Evolutionary conservation across 805 yeast genomes (phyloP).

Genomic region (Starmerella etchellsii): DNA sequence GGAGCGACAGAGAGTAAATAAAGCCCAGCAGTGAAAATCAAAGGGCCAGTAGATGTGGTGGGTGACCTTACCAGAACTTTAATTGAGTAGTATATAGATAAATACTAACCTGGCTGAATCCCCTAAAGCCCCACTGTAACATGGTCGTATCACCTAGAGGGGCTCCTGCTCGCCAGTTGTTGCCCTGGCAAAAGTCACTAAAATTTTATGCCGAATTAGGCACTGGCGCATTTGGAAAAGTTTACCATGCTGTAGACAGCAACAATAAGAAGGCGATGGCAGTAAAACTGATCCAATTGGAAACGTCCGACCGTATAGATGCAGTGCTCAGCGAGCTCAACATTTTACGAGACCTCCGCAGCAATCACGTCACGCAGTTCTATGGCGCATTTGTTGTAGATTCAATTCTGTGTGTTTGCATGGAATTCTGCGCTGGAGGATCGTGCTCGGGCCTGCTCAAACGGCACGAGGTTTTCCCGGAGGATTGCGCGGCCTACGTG

Average conservation of each 20-base stretch:
- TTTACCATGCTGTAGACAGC: slow-evolving; percentile 25
- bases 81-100: no score
- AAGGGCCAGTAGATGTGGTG: no score
- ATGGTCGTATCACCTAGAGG: no score
- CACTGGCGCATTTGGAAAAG: slow-evolving; percentile 22
- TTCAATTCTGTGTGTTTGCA: slow-evolving; percentile 68
- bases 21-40: no score
- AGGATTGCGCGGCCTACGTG: slow-evolving; percentile 48
- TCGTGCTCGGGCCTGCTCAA: slow-evolving; percentile 62
- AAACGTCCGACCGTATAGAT: slow-evolving; percentile 59
- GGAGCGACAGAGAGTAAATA: no score
- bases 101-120: no score
- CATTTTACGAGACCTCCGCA: slow-evolving; percentile 51
- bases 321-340: slow-evolving; percentile 65
- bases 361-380: slow-evolving; percentile 56
- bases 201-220: slow-evolving; percentile 19
- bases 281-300: slow-evolving; percentile 73
- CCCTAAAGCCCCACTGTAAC: no score
- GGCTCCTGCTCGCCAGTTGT: no score
- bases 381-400: slow-evolving; percentile 51
- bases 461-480: slow-evolving; percentile 41
- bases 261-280: slow-evolving; percentile 46
- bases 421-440: slow-evolving; percentile 96
- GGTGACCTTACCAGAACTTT: no score
- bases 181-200: no score